Evolutionary conservation across 306 rosid species (phyloP).

Genomic region (Quercus engelmannii): DNA sequence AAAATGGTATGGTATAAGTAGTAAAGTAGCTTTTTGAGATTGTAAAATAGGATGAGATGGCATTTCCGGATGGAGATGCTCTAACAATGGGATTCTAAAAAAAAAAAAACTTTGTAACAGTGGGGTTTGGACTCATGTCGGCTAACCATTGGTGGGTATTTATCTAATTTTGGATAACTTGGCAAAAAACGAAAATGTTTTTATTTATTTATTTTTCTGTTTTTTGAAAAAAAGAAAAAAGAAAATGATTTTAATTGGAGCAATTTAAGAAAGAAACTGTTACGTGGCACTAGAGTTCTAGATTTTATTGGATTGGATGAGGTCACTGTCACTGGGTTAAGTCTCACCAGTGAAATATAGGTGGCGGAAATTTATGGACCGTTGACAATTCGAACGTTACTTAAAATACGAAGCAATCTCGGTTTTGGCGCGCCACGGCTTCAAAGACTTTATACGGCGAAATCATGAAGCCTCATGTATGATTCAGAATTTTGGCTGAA

Average conservation of each 20-base stretch:
- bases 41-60: too few relatives aligned
- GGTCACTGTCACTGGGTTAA: background rate
- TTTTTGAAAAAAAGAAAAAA: too few relatives aligned
- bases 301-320: background rate
- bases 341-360: background rate
- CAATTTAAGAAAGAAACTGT: background rate
- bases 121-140: background rate
- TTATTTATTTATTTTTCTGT: too few relatives aligned
- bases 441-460: background rate
- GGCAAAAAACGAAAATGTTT: background rate
- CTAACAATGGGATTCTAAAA: too few relatives aligned
- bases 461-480: too few relatives aligned
- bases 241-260: background rate
- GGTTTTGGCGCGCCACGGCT: conserved; percentile 7
- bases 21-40: too few relatives aligned
- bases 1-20: too few relatives aligned
- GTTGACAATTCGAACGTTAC: background rate
- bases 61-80: too few relatives aligned
- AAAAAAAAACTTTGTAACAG: background rate
- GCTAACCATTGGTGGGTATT: background rate
- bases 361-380: conserved; percentile 4
- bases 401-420: background rate
- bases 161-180: background rate
- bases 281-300: background rate
- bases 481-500: background rate